These are phyloP conservation scores for Celoporthe dispersa DNA, from an alignment of 2,329 filamentous ascomycete genomes.

Conservation along the genomic window DNA sequence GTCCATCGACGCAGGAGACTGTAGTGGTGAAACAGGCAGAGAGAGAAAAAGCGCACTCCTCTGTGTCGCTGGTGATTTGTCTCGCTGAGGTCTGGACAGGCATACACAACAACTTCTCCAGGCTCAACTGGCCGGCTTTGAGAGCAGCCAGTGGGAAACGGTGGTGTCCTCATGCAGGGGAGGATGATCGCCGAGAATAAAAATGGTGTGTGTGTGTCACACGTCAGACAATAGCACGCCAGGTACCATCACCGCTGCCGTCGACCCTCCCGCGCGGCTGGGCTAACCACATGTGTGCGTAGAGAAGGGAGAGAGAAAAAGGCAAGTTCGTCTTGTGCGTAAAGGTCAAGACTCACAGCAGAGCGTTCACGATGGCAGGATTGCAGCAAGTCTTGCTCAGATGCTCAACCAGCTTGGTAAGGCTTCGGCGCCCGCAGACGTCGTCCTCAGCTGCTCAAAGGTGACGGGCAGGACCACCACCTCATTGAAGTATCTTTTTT, in stretches of 20 bases:
- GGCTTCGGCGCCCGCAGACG: slow-evolving; percentile 63
- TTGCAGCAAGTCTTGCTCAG: slow-evolving; percentile 67
- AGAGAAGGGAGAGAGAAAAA: no score
- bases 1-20: background rate
- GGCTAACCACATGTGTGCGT: background rate
- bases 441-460: slow-evolving; percentile 75
- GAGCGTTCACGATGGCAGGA: slow-evolving; percentile 71
- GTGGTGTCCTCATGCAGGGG: background rate
- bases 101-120: background rate
- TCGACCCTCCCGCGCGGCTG: background rate
- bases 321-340: background rate
- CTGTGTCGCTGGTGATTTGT: background rate
- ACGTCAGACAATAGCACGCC: background rate
- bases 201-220: background rate
- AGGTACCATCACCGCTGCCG: background rate
- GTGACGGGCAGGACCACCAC: slow-evolving; percentile 67
- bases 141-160: background rate
- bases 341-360: slow-evolving; percentile 60
- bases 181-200: background rate
- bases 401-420: slow-evolving; percentile 65
- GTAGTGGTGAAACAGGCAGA: background rate
- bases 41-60: background rate
- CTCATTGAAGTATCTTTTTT: slow-evolving; percentile 62
- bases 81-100: background rate
- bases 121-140: background rate